Conservation (phyloP, 768 basidiomycete species). For the Kwoniella heveanensis region DNA sequence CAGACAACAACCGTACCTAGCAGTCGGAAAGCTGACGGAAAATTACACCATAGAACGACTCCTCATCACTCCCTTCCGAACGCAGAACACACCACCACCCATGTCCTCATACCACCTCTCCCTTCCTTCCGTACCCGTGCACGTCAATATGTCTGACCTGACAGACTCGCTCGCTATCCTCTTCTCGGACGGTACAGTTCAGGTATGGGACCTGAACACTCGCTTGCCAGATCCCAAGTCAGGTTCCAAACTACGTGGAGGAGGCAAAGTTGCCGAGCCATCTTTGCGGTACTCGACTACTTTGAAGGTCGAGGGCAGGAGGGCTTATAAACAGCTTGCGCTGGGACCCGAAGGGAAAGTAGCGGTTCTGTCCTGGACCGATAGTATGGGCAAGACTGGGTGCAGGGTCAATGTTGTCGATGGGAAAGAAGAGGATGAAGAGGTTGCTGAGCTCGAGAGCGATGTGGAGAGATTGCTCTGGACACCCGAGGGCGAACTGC, state of each 20-base stretch:
- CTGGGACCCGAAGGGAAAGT: conserved; percentile 33
- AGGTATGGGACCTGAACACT: conserved; percentile 71
- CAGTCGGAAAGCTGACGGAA: not conserved
- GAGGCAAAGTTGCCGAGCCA: conserved; percentile 54
- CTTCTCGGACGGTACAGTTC: conserved; percentile 69
- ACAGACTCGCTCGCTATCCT: conserved; percentile 68
- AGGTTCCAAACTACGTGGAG: conserved; percentile 44
- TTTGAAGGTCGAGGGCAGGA: conserved; percentile 19
- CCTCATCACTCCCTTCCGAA: conserved; percentile 87
- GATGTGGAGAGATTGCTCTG: conserved; percentile 24
- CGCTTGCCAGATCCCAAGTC: conserved; percentile 57
- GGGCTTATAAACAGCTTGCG: conserved; percentile 36
- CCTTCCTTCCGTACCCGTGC: conserved; percentile 62
- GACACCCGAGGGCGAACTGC: conserved; percentile 23
- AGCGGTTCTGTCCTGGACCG: conserved; percentile 27
- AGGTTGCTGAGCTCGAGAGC: conserved; percentile 1
- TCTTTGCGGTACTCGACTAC: conserved; percentile 28
- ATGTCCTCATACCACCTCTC: conserved; percentile 71
- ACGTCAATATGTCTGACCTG: conserved; percentile 66
- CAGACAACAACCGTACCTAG: no score
- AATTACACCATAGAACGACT: conserved; percentile 63
- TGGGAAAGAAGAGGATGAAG: conserved; percentile 13
- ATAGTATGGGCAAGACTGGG: not conserved
- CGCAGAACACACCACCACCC: conserved; percentile 96
- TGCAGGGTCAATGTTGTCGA: conserved; percentile 10